Evolutionary conservation across 441 rosid genomes (phyloP).

Genomic region (Breynia disticha): DNA sequence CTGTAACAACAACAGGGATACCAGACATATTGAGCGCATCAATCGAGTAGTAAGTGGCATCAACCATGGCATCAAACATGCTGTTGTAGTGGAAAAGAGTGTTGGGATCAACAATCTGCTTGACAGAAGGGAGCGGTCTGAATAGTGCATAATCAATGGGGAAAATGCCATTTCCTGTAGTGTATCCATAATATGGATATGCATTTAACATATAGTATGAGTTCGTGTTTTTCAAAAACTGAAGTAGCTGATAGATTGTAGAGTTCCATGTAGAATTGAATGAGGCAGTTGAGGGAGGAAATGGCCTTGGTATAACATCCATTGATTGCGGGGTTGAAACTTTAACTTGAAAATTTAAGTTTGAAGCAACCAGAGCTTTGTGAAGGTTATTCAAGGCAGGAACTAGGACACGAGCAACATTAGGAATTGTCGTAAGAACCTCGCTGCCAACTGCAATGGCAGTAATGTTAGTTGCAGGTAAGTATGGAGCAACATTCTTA

Average conservation of each 20-base stretch:
- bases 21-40: constrained; percentile 56
- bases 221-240: constrained; percentile 74
- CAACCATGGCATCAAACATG: constrained; percentile 97
- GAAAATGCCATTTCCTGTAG: constrained; percentile 64
- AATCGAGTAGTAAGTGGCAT: constrained; percentile 84
- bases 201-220: constrained; percentile 86
- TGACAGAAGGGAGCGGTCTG: constrained; percentile 55
- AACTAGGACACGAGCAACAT: constrained; percentile 58
- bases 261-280: constrained; percentile 72
- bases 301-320: constrained; percentile 77
- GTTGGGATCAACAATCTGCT: constrained; percentile 97
- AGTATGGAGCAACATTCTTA: constrained; percentile 68
- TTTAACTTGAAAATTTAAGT: constrained; percentile 63
- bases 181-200: constrained; percentile 85
- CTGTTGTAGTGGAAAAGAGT: constrained; percentile 79
- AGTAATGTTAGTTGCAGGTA: constrained; percentile 82
- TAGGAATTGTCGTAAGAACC: constrained; percentile 67
- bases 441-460: constrained; percentile 91
- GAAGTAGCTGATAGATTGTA: constrained; percentile 68
- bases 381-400: constrained; percentile 79
- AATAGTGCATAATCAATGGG: constrained; percentile 82
- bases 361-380: constrained; percentile 73
- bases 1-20: constrained; percentile 71
- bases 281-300: constrained; percentile 84
- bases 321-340: constrained; percentile 76